Evolutionary conservation across 495 filamentous ascomycete genomes (phyloP).

Genomic region (Aspergillus avenaceus): DNA sequence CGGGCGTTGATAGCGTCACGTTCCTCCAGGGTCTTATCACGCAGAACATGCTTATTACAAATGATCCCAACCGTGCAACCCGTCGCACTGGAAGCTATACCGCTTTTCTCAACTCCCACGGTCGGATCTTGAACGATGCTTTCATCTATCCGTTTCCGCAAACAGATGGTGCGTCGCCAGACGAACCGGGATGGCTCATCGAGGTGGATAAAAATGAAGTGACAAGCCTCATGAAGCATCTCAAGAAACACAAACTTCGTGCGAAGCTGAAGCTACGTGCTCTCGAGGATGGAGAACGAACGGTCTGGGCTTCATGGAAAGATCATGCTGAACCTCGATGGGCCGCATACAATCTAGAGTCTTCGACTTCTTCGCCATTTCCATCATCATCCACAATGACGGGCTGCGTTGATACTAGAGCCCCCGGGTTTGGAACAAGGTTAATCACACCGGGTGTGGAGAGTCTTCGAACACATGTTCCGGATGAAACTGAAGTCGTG

Average conservation of each 20-base stretch:
- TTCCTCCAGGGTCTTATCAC: slow-evolving; percentile 89
- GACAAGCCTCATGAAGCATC: slow-evolving; percentile 56
- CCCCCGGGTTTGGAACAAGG: slow-evolving; percentile 64
- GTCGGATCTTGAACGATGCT: slow-evolving; percentile 79
- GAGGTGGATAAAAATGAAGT: slow-evolving; percentile 73
- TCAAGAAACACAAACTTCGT: slow-evolving; percentile 80
- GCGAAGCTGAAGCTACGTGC: slow-evolving; percentile 67
- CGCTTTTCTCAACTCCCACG: slow-evolving; percentile 81
- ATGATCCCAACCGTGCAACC: slow-evolving; percentile 29
- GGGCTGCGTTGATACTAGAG: slow-evolving; percentile 56
- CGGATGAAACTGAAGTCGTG: slow-evolving; percentile 31
- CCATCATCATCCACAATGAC: slow-evolving; percentile 25
- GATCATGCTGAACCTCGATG: slow-evolving; percentile 38
- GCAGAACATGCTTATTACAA: slow-evolving; percentile 56
- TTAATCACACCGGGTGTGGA: slow-evolving; percentile 44
- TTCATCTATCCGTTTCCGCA: slow-evolving; percentile 71
- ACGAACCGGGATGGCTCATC: slow-evolving; percentile 64
- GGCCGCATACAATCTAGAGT: slow-evolving; percentile 43
- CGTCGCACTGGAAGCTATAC: slow-evolving; percentile 58
- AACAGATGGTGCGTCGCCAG: slow-evolving; percentile 15
- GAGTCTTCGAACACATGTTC: slow-evolving; percentile 34
- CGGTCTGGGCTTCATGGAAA: slow-evolving; percentile 67
- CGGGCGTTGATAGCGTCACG: slow-evolving; percentile 70
- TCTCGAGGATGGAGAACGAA: slow-evolving; percentile 57
- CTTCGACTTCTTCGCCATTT: slow-evolving; percentile 27